phyloP scores from a whole-genome alignment of 192 early-diverging fungal genomes.

The Fimicolochytrium jonesii region DNA sequence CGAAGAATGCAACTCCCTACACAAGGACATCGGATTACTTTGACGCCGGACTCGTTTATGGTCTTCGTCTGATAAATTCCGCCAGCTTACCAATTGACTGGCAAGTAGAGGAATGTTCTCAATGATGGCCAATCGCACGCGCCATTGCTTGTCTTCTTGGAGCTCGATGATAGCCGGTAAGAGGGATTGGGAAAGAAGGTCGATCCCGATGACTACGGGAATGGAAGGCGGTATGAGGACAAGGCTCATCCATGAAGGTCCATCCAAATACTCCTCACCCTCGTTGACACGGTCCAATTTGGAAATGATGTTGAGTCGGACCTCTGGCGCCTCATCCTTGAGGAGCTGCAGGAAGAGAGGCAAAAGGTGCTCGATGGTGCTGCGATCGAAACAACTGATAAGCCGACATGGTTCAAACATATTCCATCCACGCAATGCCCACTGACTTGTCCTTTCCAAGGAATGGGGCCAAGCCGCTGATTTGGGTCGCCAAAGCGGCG shows the following conservation, averaged over 20 bases:
- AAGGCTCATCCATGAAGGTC: no score
- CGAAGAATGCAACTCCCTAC: constrained; percentile 89
- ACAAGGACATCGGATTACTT: no score
- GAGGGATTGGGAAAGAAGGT: constrained; percentile 92
- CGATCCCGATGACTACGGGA: constrained; percentile 78
- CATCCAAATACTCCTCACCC: constrained; percentile 42
- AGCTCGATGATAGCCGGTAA: constrained; percentile 98
- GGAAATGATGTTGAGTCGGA: constrained; percentile 97
- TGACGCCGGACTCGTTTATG: no score
- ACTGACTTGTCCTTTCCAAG: constrained; percentile 86
- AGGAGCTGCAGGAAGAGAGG: constrained; percentile 95
- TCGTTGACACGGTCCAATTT: constrained; percentile 94
- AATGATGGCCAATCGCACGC: constrained; percentile 97
- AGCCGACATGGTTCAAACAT: neutral
- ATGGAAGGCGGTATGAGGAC: neutral
- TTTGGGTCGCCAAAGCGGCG: constrained; percentile 90
- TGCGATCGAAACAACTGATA: constrained; percentile 12
- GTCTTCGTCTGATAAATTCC: no score
- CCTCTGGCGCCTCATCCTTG: constrained; percentile 96
- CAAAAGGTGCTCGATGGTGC: constrained; percentile 89
- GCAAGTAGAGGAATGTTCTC: constrained; percentile 98
- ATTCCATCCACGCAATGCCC: neutral
- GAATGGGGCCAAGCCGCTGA: constrained; percentile 91
- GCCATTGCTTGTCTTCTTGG: constrained; percentile 99
- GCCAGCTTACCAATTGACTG: constrained; percentile 76